Percentiles rank a stretch among this genome's conserved stretches.
Conservation (phyloP, 257 asterid genomes). For the Leptodermis oblonga region DNA sequence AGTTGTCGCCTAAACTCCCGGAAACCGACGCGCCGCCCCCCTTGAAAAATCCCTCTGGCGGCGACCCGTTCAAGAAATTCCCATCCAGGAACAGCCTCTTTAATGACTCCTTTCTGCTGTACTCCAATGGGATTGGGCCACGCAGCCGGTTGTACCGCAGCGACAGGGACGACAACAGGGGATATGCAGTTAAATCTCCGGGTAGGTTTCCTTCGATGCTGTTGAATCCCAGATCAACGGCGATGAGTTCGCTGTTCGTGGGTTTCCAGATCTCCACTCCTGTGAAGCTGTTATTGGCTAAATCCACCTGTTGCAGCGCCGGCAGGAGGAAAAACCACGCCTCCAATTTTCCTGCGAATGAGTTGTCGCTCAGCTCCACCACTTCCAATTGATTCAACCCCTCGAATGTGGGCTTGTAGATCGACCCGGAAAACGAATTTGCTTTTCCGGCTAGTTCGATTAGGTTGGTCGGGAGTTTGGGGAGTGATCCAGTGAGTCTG, state of each 20-base stretch:
- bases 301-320: slow-evolving; percentile 61
- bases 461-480: slow-evolving; percentile 64
- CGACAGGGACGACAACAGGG: slow-evolving; percentile 51
- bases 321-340: slow-evolving; percentile 70
- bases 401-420: slow-evolving; percentile 39
- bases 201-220: slow-evolving; percentile 52
- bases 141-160: slow-evolving; percentile 64
- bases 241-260: slow-evolving; percentile 50
- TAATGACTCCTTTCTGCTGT: slow-evolving; percentile 45
- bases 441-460: slow-evolving; percentile 59
- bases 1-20: slow-evolving; percentile 87
- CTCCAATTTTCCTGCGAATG: slow-evolving; percentile 47
- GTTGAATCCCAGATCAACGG: slow-evolving; percentile 73
- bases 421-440: slow-evolving; percentile 57
- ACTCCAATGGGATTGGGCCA: slow-evolving; percentile 72
- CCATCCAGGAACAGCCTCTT: slow-evolving; percentile 74
- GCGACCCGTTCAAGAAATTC: slow-evolving; percentile 66
- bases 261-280: slow-evolving; percentile 34
- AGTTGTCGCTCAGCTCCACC: slow-evolving; percentile 66
- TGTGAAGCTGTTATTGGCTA: slow-evolving; percentile 58
- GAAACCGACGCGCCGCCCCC: slow-evolving; percentile 35
- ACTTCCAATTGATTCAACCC: slow-evolving; percentile 54
- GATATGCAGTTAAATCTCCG: slow-evolving; percentile 39
- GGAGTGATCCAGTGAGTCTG: slow-evolving; percentile 60
- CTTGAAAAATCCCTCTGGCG: slow-evolving; percentile 67